phyloP scores from a whole-genome alignment of 164 flowering plant species.

The Santalum album region DNA sequence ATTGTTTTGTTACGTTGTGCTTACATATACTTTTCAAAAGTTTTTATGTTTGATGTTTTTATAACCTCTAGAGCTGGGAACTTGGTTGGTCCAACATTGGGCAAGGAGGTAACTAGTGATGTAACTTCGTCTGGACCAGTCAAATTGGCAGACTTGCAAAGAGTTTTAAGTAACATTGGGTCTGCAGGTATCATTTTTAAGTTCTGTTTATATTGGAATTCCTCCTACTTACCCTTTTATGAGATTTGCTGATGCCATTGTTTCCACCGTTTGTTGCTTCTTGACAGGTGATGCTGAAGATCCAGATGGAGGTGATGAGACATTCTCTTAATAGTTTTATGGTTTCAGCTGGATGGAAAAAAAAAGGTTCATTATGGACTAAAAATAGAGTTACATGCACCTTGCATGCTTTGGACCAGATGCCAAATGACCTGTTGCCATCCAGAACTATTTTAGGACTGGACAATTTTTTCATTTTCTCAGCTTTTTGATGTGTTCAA shows the following conservation, averaged over 20 bases:
- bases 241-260: no score
- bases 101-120: constrained; percentile 51
- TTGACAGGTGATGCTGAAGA: constrained; percentile 40
- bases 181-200: constrained; percentile 40
- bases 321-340: background rate
- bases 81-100: constrained; percentile 42
- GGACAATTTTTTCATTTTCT: no score
- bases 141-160: constrained; percentile 73
- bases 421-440: no score
- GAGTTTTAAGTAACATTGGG: constrained; percentile 73
- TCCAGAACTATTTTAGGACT: no score
- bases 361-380: background rate
- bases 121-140: constrained; percentile 79
- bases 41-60: no score
- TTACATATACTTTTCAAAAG: no score
- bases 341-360: background rate
- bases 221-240: no score
- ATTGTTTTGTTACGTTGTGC: no score
- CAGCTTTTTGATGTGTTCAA: no score
- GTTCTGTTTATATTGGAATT: background rate
- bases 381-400: background rate
- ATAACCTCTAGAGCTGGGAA: constrained; percentile 50
- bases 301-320: constrained; percentile 64
- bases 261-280: no score
- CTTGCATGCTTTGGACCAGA: background rate